Evolutionary conservation across 495 filamentous ascomycete genomes (phyloP), one percentile per base, ranked within the genome.

Genomic region (Amorphotheca resinae): DNA sequence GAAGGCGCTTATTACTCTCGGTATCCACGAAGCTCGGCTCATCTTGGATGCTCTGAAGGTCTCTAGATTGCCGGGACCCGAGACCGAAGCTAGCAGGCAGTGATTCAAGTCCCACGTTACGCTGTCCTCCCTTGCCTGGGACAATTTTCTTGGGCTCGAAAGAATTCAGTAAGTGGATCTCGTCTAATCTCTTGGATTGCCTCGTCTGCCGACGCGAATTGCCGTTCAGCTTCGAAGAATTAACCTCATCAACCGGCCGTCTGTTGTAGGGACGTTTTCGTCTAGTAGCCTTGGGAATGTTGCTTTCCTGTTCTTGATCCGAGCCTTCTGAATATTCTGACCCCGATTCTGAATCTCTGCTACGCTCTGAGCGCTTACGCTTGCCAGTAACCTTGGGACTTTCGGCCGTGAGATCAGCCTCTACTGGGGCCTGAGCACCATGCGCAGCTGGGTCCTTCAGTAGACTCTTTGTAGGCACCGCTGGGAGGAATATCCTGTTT

Each of bases 21-120:
- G 22, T 39, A 2, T n/a, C 14, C 25, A 34, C 38, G n/a, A 34
- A 21, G 1, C 18, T 9, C 9, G 37, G 31, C 39, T 46, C 33
- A 1, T 49, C 39, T 9, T 35, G 31, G 16, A 54, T 25, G 11
- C 40, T 48, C 32, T 45, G 22, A 25, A 57, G 39, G 31, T 57
- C 54, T n/a, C n/a, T n/a, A n/a, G n/a, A n/a, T n/a, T n/a, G n/a
- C n/a, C n/a, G n/a, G n/a, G n/a, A n/a, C n/a, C n/a, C n/a, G 9
- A 51, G 44, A 15, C 49, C 49, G 28, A 53, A 53, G 11, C 12
- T 30, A 6, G 22, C 11, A 1, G 50, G 50, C 26, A 53, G 14
- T 1, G 46, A 34, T 2, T 35, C 40, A 12, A 54, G 16, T 4
- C 51, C 51, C 18, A 43, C 38, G 23, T 54, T 54, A 22, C 12